Base-by-base conservation (phyloP, 257 asterid species). In the Fraxinus quadrangulata region DNA sequence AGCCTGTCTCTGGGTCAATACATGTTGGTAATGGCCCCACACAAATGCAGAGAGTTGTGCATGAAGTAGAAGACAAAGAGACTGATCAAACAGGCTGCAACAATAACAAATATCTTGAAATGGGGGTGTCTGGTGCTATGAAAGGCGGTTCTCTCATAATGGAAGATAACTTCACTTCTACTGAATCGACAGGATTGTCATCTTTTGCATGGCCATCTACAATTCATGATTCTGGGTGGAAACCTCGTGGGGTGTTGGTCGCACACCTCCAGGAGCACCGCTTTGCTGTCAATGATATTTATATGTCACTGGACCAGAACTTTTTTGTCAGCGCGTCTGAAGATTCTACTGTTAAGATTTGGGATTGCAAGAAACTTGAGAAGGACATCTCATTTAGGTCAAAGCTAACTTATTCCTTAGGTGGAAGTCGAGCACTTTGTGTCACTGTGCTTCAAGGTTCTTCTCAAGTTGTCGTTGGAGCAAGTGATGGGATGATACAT, bases 321-420 rank as follows among this genome's bases (percentile, higher is more conserved):
- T 92, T 96, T 84, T 96, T 96, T 73, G 99, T 96, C 28, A 92
- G 94, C 82, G 99, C 98, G 54, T 93, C 98, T 80, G 97, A 92
- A 49, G 98, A 96, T 88, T 96, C 97, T 59, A 90, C 99, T 47
- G 99, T 96, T 42, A 96, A 89, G 92, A 83, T 96, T 77, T 96
- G 99, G 99, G 99, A 96, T 87, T 93, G 97, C 82, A 96, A 88
- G 89, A 96, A 87, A 89, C 90, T 93, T 81, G 99, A 96, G 88
- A 96, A 96, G 86, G 99, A 96, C 80, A 93, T 96, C 82, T 96
- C 99, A 66, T 96, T 96, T 85, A 84, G 98, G 83, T 96, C 99
- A 73, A 87, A 94, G 86, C 89, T 92, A 67, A 96, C 99, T 72
- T 96, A 93, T 84, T 90, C 99, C 30, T 78, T 96, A 75, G 97